Evolutionary conservation across 2,329 filamentous ascomycete genomes (phyloP), one percentile per base, ranked within the genome.

Genomic region (Ophiostoma pallidulum): DNA sequence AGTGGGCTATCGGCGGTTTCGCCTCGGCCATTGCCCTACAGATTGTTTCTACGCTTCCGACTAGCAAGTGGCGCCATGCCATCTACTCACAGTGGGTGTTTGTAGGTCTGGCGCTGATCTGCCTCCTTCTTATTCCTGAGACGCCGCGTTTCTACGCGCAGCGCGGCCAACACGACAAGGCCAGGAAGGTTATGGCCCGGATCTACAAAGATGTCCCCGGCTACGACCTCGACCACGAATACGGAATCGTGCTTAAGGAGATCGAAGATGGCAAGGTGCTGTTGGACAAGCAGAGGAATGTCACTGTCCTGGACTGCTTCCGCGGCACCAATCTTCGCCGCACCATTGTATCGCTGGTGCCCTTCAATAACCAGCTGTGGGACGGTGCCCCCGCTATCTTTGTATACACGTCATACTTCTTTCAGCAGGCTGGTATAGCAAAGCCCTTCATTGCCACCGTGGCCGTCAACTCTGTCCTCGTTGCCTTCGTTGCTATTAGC

Each of bases 41-140:
- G 40, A 48, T 48, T 14, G 46, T 48, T 8, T 48, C 40, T 8
- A 26, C 18, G 24, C 18, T 48, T 16, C 26, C 39, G 1, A 18
- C 16, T 5, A 24, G 24, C 35, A 18, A 48, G 26, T 48, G 46
- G 46, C 46, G 46, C 18, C 46, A 48, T 22, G 46, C 46, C 33
- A 33, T 48, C n/a, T 48, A 48, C 40, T 48, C 46, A 32, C 46
- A 48, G 33, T 48, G 46, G 46, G 16, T 20, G 6, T 48, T 48
- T 39, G 40, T 48, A 26, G 46, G 46, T 7, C 20, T 48, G 8
- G 46, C 46, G 40, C 5, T 48, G 3, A 32, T 48, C 46, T 42
- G 39, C 26, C 46, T 48, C 8, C 26, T 43, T 8, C 32, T 48
- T 18, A 48, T 48, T 14, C 46, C 46, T 3, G 46, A 48, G 46